Base-by-base conservation (phyloP, 371 early-diverging fungal genomes). In the Batkoa obscura region DNA sequence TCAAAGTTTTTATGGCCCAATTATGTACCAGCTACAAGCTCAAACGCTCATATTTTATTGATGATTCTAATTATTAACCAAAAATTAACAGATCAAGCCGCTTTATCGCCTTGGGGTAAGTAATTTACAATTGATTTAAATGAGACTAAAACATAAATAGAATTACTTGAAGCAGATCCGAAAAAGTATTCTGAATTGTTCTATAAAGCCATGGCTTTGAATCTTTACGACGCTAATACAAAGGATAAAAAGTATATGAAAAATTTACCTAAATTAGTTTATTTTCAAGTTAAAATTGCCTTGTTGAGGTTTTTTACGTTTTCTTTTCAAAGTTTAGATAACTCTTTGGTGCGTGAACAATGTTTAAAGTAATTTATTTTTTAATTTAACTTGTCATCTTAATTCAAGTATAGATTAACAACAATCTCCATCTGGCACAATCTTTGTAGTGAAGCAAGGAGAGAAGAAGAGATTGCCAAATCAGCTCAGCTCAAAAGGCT, bases 351-450 rank as follows among this genome's bases (percentile, higher is more conserved):
- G 4, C 6, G 45, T 15, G 45, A 45, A 45, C 45, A 23, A 4
- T 13, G 15, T 15, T 15, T 45, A 45, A 41, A 35, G 23, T 23
- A 54, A 30, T 3, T 15, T 50, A 34, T 23, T 32, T 46, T 34
- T 49, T 41, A 23, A 43, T 33, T 31, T 23, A 23, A 23, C 23
- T 23, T 23, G 23, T 23, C 23, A 23, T 23, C 0, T 38, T 34
- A 43, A 13, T 1, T 32, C 12, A 43, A 42, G 23, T 32, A 15
- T 59, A 77, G 78, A 33, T 55, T 94, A 42, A 79, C 84, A 0
- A 73, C 79, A 9, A 69, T 91, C 15, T 62, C 75, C 2, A 72
- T 79, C 30, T 94, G 93, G 94, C 64, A 71, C 34, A 70, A 76
- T 23, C 64, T 92, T 2, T 68, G 71, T 2, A 64, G 67, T 12